Evolutionary conservation across 2,329 filamentous ascomycete species (phyloP).

Genomic region (Hypoxylon sp.): DNA sequence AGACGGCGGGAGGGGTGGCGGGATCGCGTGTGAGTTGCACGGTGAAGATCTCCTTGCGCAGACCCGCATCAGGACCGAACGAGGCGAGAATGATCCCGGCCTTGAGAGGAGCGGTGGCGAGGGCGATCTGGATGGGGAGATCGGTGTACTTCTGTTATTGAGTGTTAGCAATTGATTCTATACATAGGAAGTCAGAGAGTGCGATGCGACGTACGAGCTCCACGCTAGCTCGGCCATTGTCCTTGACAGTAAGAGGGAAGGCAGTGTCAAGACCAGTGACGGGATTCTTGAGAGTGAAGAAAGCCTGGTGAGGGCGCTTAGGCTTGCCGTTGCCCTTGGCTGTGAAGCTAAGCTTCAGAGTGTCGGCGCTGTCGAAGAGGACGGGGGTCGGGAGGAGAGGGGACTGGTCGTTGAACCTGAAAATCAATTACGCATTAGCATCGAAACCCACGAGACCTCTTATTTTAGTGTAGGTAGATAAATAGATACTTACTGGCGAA

Average conservation of each 20-base stretch:
- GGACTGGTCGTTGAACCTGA: conserved; percentile 66
- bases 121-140: conserved; percentile 82
- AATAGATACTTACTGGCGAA: conserved; percentile 24
- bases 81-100: conserved; percentile 88
- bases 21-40: conserved; percentile 72
- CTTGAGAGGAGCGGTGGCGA: conserved; percentile 71
- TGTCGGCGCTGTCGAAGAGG: conserved; percentile 71
- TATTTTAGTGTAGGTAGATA: too few species aligned
- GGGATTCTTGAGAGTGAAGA: conserved; percentile 81
- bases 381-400: conserved; percentile 72
- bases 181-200: not conserved
- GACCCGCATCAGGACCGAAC: conserved; percentile 77
- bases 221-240: conserved; percentile 84
- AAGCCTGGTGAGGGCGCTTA: conserved; percentile 92
- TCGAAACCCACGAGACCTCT: too few species aligned
- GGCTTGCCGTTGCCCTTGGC: conserved; percentile 79
- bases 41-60: conserved; percentile 76
- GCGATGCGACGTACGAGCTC: conserved; percentile 73
- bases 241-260: conserved; percentile 84
- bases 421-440: conserved; percentile 7
- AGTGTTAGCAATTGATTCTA: too few species aligned
- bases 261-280: conserved; percentile 83
- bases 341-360: conserved; percentile 83
- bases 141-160: conserved; percentile 95
- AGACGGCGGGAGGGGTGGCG: conserved; percentile 64